A percentile compares a stretch with the other conserved stretches of the same genome.
Conservation (phyloP, 2,329 filamentous ascomycete species). For the Apiospora malaysiana region DNA sequence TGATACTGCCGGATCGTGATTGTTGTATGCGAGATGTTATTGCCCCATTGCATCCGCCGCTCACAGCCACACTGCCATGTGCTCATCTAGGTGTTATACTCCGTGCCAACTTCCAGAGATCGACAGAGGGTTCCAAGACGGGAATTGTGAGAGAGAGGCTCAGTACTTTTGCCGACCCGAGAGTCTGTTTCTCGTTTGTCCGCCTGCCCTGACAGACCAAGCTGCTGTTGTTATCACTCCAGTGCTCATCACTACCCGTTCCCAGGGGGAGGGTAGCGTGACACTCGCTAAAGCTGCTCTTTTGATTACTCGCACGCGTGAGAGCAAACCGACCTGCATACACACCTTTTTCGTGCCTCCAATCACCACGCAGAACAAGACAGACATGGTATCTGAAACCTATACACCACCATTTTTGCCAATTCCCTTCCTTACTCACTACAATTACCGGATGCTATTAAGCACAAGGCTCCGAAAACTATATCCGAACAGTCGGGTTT, state of each 20-base stretch:
- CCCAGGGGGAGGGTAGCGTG: not conserved
- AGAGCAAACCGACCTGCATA: not conserved
- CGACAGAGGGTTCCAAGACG: not conserved
- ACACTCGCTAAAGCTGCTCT: slow-evolving; percentile 2
- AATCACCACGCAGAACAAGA: not conserved
- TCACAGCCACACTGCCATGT: not conserved
- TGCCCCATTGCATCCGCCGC: no score
- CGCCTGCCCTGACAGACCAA: not conserved
- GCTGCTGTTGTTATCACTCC: not conserved
- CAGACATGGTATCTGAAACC: not conserved
- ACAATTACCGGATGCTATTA: not conserved
- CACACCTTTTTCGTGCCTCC: not conserved
- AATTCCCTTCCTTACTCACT: not conserved
- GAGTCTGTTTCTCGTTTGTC: not conserved
- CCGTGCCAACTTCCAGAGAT: not conserved
- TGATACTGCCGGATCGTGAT: not conserved
- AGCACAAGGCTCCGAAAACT: not conserved
- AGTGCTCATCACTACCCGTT: not conserved
- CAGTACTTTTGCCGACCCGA: not conserved
- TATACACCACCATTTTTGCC: not conserved
- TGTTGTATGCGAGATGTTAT: not conserved
- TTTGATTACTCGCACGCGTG: not conserved
- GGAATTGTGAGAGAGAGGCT: not conserved
- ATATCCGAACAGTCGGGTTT: not conserved
- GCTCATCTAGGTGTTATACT: not conserved